Evolutionary conservation across 108 stramenopile species (phyloP), one percentile per base, ranked within the genome.

Genomic region (Nitzschia putrida): DNA sequence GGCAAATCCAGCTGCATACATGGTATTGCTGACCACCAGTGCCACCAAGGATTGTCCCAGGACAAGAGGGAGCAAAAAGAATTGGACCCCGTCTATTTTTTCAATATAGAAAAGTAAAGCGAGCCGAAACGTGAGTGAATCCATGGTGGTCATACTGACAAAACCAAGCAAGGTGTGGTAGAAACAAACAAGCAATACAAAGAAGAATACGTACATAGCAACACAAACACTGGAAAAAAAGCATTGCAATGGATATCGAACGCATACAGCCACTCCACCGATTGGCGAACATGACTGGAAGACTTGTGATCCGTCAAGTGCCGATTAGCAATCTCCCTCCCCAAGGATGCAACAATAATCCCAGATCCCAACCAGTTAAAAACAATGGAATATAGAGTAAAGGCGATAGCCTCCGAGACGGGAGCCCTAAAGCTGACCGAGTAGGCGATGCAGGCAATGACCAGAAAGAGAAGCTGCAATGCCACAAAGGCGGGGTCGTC

Each of bases 201-300:
- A 9, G 44, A 18, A 61, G 43, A 65, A 18, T 45, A 87, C 91
- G 89, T 76, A 89, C 89, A 96, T 44, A 96, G 76, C 44, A 96
- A 66, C 18, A 97, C 80, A 71, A 97, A 97, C 40, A 96, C 79
- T 13, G 94, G 92, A 43, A 97, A 95, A 80, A 97, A 99, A 41
- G 95, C 87, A 81, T 99, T 99, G 83, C 93, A 93, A 74, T 99
- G 98, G 57, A 99, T 93, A 84, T 99, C 98, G 73, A 98, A 97
- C 38, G 97, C 95, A 78, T 98, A 99, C 57, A 98, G 70, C 95
- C 94, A 98, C 76, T 99, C 98, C 38, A 99, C 98, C 40, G 83
- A 73, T 80, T 99, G 98, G 26, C 85, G 78, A 20, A 98, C 97
- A 68, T 90, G 87, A 82, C 74, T 91, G 24, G 82, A 76, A 45